Evolutionary conservation across 2,329 filamentous ascomycete genomes (phyloP).

Genomic region (Fusarium lateritium): DNA sequence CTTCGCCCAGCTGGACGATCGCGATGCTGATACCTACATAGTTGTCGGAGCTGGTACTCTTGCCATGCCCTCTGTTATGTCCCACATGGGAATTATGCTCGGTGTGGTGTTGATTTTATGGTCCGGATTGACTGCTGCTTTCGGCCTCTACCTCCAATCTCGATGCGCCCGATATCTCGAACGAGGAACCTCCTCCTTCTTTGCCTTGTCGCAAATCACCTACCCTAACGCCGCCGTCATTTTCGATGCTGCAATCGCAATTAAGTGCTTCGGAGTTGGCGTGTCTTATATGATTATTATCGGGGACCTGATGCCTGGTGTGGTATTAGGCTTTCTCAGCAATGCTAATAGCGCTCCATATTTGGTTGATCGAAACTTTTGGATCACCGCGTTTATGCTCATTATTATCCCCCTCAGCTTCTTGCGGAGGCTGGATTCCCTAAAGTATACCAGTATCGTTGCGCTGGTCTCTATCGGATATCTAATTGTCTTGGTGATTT

Average conservation of each 20-base stretch:
- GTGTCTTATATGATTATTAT: conserved; percentile 99
- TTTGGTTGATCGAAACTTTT: conserved; percentile 91
- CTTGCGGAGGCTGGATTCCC: conserved; percentile 88
- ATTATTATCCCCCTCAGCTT: conserved; percentile 96
- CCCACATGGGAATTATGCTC: conserved; percentile 93
- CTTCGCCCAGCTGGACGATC: conserved; percentile 12
- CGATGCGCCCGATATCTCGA: conserved; percentile 95
- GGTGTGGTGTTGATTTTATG: conserved; percentile 89
- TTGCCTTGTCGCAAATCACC: conserved; percentile 95
- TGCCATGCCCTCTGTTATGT: conserved; percentile 94
- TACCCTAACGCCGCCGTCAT: conserved; percentile 96
- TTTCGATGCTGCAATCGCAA: conserved; percentile 94
- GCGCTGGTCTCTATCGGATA: conserved; percentile 95
- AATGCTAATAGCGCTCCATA: conserved; percentile 75
- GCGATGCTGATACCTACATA: conserved; percentile 55
- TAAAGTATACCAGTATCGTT: conserved; percentile 96
- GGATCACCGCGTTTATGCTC: conserved; percentile 98
- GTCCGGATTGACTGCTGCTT: conserved; percentile 90
- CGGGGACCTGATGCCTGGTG: conserved; percentile 97
- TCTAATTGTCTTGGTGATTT: conserved; percentile 91
- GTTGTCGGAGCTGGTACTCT: conserved; percentile 95
- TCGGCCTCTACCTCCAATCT: conserved; percentile 95
- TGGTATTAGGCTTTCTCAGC: conserved; percentile 84
- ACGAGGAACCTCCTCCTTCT: conserved; percentile 90
- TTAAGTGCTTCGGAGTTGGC: conserved; percentile 98